phyloP scores from a whole-genome alignment of 495 filamentous ascomycete species.

The Neurospora sp. region DNA sequence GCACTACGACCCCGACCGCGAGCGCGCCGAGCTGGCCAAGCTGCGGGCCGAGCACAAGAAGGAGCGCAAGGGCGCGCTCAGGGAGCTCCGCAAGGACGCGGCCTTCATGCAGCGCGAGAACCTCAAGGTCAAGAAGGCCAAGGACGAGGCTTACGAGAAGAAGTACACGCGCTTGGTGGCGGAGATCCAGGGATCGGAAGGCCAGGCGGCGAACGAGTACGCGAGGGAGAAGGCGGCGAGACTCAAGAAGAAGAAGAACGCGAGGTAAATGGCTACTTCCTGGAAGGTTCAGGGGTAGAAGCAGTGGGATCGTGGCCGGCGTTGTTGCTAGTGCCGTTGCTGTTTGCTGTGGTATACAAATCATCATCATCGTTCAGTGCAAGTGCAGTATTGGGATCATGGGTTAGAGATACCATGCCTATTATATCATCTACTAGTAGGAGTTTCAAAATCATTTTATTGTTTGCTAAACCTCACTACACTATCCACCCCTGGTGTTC shows the following conservation, averaged over 20 bases:
- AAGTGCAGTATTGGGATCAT: background rate
- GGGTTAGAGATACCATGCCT: background rate
- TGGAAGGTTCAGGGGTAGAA: background rate
- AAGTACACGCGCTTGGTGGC: conserved; percentile 88
- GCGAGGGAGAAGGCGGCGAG: conserved; percentile 68
- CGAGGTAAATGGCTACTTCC: background rate
- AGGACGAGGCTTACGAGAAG: conserved; percentile 80
- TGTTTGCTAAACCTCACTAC: background rate
- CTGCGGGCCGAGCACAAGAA: conserved; percentile 84
- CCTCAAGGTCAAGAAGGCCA: conserved; percentile 82
- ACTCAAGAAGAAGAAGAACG: conserved; percentile 50
- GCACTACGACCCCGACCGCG: conserved; percentile 89
- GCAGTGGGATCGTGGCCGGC: background rate
- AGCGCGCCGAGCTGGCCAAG: conserved; percentile 70
- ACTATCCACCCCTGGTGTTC: background rate
- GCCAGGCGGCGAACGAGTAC: conserved; percentile 75
- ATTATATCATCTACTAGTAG: background rate
- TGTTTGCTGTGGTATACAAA: conserved; percentile 5
- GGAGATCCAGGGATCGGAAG: conserved; percentile 92
- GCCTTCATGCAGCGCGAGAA: conserved; percentile 84
- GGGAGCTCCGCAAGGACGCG: conserved; percentile 89
- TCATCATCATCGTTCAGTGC: background rate
- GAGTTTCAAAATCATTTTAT: background rate
- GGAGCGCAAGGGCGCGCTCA: conserved; percentile 88
- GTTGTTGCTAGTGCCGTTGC: background rate